Evolutionary conservation across 2,329 filamentous ascomycete species (phyloP), one percentile per base, ranked within the genome.

Genomic region (Chaetomiaceae sp.): DNA sequence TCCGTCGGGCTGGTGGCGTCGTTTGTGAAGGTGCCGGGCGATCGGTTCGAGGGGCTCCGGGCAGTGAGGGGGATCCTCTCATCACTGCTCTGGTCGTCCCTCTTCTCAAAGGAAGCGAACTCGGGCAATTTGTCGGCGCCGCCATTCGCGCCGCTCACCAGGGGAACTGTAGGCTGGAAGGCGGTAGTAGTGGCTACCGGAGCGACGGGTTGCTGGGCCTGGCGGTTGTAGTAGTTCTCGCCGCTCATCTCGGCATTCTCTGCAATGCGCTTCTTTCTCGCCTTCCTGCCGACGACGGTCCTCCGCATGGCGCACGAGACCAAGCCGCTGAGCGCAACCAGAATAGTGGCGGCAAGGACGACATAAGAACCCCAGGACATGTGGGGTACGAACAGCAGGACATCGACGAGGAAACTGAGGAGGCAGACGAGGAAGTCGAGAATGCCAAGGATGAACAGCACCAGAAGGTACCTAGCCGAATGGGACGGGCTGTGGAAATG

Each of bases 211-310:
- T 82, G 70, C 55, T 81, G 76, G 33, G 73, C 77, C 68, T 86
- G 81, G 53, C 85, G 78, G 62, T 85, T 86, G 69, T 95, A 96
- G 66, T 86, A 96, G 64, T 91, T 93, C 62, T 93, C 84, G 23
- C 92, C 92, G 66, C 88, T 97, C 91, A 97, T 97, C 66, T 97
- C 91, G 7, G 91, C 89, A 65, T 97, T 96, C 68, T 95, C 87
- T 2, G 84, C 89, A 65, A 97, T 95, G 40, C 89, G 82, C 73
- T 85, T 89, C 76, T 93, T 91, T 55, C 91, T 81, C n/a, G 91
- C 88, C 72, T 96, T 96, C 61, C 92, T 82, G 68, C 88, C 88
- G 55, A 96, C 88, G 51, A 97, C 74, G 2, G 91, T 95, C 54
- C 92, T 83, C 57, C 93, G 86, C 90, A 97, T 97, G 19, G 89